Evolutionary conservation across 2,329 filamentous ascomycete genomes (phyloP), one percentile per base, ranked within the genome.

Genomic region (Nemania abortiva): DNA sequence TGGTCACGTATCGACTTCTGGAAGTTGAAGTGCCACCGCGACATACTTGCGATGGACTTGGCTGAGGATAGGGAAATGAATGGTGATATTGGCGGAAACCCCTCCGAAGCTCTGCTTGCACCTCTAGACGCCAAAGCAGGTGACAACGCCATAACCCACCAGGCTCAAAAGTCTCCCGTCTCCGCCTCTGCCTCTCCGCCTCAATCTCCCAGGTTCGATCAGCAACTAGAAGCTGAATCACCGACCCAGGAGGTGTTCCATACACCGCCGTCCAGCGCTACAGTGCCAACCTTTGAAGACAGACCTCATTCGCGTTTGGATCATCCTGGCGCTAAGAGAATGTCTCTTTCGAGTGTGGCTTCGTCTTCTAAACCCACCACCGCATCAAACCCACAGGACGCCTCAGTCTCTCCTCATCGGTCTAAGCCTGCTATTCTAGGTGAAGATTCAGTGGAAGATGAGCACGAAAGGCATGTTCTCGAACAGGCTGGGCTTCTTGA

Each of bases 1-100:
- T 98, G 95, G 95, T 90, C 91, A n/a, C 88, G 95, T 69, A 91
- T 97, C 78, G 94, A 97, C 73, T 96, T 98, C 22, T 98, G 95
- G 94, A 92, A 91, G 63, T 88, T 95, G 75, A 95, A 90, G 77
- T 98, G 95, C 73, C 95, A 99, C 79, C 90, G 91, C 50, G 95
- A 98, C 75, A 95, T 98, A 69, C 83, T 99, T 22, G 85, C 90
- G 5, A 87, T 94, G 80, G 96, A 99, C 77, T 83, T 98, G 9
- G 92, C 95, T 63, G 93, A 97, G 73, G 95, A 97, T 76, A 84
- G 79, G 65, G 82, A 84, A 52, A 77, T 79, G 64, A 79, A 81
- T 47, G 78, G 78, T 0, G 76, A 81, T 11, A 77, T 80, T 1
- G 70, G 55, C 65, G 73, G 76, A 52, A 69, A 70, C 50, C 68